These are phyloP conservation scores for Backusella sp. DNA, from an alignment of 192 early-diverging fungal species.

Conservation along the genomic window DNA sequence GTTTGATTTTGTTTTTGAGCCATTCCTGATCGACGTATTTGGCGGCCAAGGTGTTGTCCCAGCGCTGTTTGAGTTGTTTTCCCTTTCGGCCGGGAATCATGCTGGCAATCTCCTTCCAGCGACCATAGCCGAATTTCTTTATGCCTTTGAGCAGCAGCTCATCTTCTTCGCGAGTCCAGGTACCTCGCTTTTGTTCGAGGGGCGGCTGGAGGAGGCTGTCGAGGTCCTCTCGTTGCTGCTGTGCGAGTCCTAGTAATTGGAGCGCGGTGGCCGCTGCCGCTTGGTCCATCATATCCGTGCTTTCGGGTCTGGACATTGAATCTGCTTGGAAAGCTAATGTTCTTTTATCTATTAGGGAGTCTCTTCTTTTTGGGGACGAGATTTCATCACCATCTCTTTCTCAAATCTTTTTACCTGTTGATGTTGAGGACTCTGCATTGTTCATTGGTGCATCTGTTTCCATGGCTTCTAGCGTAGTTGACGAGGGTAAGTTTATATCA, in stretches of 20 bases:
- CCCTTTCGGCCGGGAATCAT: conserved; percentile 36
- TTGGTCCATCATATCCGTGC: conserved; percentile 25
- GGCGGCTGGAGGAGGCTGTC: background rate
- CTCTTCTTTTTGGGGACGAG: background rate
- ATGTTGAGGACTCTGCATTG: background rate
- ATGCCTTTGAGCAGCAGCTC: conserved; percentile 31
- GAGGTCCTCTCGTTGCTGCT: background rate
- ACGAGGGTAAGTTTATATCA: background rate
- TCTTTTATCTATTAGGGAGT: background rate
- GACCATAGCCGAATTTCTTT: conserved; percentile 31
- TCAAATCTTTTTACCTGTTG: background rate
- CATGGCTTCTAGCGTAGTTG: background rate
- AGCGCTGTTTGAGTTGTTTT: conserved; percentile 37
- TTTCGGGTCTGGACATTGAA: background rate
- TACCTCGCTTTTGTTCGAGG: conserved; percentile 19
- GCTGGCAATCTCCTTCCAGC: conserved; percentile 37
- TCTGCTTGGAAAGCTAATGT: background rate
- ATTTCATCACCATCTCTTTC: background rate
- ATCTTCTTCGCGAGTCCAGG: conserved; percentile 39
- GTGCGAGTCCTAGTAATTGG: conserved; percentile 23
- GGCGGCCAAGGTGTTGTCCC: conserved; percentile 34
- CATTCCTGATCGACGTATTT: conserved; percentile 36
- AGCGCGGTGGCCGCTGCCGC: conserved; percentile 29
- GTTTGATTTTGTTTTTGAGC: conserved; percentile 22
- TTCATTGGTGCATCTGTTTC: background rate